Evolutionary conservation across 2,329 filamentous ascomycete genomes (phyloP).

Genomic region (Ceratocystis smalleyi): DNA sequence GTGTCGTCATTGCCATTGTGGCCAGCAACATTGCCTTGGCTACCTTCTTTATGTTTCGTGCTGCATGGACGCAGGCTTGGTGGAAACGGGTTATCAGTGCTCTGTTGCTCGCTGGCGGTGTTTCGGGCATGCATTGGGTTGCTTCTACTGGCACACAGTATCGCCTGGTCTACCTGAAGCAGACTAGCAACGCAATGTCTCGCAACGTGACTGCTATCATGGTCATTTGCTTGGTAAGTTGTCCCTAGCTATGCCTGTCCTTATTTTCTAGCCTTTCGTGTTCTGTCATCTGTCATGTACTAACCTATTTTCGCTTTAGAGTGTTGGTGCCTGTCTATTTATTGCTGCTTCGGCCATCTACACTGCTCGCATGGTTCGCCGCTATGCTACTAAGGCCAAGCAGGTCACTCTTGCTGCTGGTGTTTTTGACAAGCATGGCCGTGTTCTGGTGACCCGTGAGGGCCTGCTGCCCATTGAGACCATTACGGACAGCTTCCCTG

Average conservation of each 20-base stretch:
- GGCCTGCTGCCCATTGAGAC: slow-evolving; percentile 56
- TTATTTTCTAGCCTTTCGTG: too few relatives aligned
- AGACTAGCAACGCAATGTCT: slow-evolving; percentile 30
- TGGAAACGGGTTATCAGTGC: slow-evolving; percentile 58
- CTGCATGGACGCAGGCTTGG: slow-evolving; percentile 62
- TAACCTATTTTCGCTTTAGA: slow-evolving; percentile 26
- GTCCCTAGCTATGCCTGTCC: not conserved
- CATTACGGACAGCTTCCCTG: slow-evolving; percentile 63
- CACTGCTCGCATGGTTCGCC: slow-evolving; percentile 36
- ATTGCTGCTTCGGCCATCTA: slow-evolving; percentile 41
- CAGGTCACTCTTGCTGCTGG: slow-evolving; percentile 45
- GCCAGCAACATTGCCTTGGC: slow-evolving; percentile 55
- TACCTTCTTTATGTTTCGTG: slow-evolving; percentile 63
- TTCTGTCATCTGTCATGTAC: too few relatives aligned
- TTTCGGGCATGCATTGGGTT: slow-evolving; percentile 81
- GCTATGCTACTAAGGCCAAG: slow-evolving; percentile 43
- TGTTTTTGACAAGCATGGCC: slow-evolving; percentile 51
- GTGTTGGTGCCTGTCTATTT: slow-evolving; percentile 44
- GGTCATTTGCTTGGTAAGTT: slow-evolving; percentile 51
- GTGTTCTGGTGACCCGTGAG: slow-evolving; percentile 52
- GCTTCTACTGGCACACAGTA: slow-evolving; percentile 58
- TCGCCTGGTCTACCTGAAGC: slow-evolving; percentile 34
- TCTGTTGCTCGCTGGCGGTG: slow-evolving; percentile 52
- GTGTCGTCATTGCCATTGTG: slow-evolving; percentile 55
- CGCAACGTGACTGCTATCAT: slow-evolving; percentile 56